Base-by-base conservation (phyloP, 139 green algal species). In the Trebouxia sp. region DNA sequence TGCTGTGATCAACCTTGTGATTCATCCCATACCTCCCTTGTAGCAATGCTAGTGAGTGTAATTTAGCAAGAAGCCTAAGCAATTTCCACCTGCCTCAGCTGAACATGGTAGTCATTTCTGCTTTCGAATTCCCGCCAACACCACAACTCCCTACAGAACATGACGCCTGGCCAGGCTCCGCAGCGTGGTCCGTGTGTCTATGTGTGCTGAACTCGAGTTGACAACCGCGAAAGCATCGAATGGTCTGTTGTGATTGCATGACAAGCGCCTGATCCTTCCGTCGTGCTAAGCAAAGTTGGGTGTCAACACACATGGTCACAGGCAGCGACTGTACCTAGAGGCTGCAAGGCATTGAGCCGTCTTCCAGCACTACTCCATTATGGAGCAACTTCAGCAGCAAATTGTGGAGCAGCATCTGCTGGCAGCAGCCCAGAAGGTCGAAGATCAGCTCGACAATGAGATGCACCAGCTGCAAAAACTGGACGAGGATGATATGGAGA, bases 391-490 rank as follows among this genome's bases (percentile, higher is more conserved):
- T 17, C 69, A 77, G 41, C 69, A 77, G 22, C 41, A 53, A 6
- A 51, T 77, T 35, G 43, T 77, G 1, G 69, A 77, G 26, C 69
- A 77, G 39, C 69, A 77, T 26, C 41, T 77, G n/a, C 43, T 77
- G 22, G 41, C 42, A 53, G 41, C 69, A 17, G 95, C 92, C 24
- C 81, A 91, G 35, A 80, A 90, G 41, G 79, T 98, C 38, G 96
- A 99, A 76, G 84, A 94, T n/a, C 87, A 96, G 69, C 62, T 98
- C 0, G 96, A 98, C 82, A 65, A 83, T 4, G 75, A 98, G 84
- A 84, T 99, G 50, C 89, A 97, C 35, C 85, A 87, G 38, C 82
- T 99, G 6, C 91, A 98, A 42, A 97, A 98, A 74, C 76, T 98
- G n/a, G 86, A 90, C 20, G 92, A 95, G 22, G 92, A 97, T 45